Evolutionary conservation across 2,329 filamentous ascomycete species (phyloP).

Genomic region (Colletotrichum cuscutae): DNA sequence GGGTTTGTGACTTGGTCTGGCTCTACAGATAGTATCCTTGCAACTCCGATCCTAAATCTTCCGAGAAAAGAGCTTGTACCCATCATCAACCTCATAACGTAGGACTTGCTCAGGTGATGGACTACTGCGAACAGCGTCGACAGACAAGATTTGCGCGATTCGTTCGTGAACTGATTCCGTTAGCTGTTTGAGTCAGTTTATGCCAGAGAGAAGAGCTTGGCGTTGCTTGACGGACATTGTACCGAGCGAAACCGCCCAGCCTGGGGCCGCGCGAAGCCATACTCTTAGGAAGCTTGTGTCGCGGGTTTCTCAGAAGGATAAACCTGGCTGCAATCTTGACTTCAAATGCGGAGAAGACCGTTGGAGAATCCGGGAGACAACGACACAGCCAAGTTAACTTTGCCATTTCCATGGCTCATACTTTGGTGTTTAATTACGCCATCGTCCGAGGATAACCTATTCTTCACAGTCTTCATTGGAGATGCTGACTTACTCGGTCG

Average conservation of each 20-base stretch:
- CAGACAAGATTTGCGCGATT: neutral
- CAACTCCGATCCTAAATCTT: neutral
- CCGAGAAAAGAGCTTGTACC: neutral
- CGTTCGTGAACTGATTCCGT: neutral
- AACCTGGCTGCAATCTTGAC: neutral
- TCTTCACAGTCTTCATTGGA: no score
- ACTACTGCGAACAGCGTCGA: neutral
- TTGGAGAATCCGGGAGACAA: neutral
- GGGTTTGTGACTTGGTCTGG: neutral
- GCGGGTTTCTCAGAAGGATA: neutral
- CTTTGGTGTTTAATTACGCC: no score
- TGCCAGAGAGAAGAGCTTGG: conserved; percentile 1
- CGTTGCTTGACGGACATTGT: conserved; percentile 11
- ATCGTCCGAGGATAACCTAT: no score
- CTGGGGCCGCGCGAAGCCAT: neutral
- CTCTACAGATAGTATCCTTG: neutral
- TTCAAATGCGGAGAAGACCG: neutral
- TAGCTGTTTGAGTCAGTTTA: conserved; percentile 11
- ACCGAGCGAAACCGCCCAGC: neutral
- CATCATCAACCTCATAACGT: no score
- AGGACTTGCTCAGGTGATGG: neutral
- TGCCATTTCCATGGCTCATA: neutral
- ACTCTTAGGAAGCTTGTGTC: neutral
- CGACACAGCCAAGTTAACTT: neutral
- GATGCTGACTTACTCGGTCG: no score